phyloP scores from a whole-genome alignment of 257 asterid species.

The Nicotiana attenuata region DNA sequence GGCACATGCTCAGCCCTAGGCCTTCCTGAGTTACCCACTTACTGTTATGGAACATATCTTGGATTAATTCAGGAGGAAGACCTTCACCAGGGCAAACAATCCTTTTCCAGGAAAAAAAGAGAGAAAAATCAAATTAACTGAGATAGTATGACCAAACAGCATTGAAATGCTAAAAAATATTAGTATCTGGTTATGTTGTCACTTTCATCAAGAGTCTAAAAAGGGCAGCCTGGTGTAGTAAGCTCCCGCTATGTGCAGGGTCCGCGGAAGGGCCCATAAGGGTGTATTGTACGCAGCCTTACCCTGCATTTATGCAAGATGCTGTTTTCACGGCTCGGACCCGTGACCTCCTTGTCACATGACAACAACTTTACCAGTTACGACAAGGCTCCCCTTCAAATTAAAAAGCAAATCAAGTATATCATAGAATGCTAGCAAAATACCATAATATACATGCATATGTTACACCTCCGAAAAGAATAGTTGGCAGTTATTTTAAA shows the following conservation, averaged over 20 bases:
- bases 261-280: too few relatives aligned
- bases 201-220: background rate
- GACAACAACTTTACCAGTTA: too few relatives aligned
- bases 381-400: too few relatives aligned
- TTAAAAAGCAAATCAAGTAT: too few relatives aligned
- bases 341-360: too few relatives aligned
- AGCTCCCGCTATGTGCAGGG: too few relatives aligned
- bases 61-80: slow-evolving; percentile 65
- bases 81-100: slow-evolving; percentile 88
- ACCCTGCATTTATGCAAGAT: too few relatives aligned
- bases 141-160: background rate
- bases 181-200: background rate
- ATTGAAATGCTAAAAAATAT: background rate
- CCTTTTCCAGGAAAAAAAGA: slow-evolving; percentile 31
- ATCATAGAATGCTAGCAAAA: background rate
- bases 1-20: slow-evolving; percentile 61
- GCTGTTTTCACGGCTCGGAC: too few relatives aligned
- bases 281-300: too few relatives aligned
- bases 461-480: background rate
- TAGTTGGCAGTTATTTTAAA: background rate
- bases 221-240: too few relatives aligned
- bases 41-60: slow-evolving; percentile 74
- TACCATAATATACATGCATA: background rate
- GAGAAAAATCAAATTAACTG: background rate
- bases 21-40: slow-evolving; percentile 77